These are phyloP conservation scores for Astrocystis sublimbata DNA, from an alignment of 495 filamentous ascomycete species.

Conservation along the genomic window DNA sequence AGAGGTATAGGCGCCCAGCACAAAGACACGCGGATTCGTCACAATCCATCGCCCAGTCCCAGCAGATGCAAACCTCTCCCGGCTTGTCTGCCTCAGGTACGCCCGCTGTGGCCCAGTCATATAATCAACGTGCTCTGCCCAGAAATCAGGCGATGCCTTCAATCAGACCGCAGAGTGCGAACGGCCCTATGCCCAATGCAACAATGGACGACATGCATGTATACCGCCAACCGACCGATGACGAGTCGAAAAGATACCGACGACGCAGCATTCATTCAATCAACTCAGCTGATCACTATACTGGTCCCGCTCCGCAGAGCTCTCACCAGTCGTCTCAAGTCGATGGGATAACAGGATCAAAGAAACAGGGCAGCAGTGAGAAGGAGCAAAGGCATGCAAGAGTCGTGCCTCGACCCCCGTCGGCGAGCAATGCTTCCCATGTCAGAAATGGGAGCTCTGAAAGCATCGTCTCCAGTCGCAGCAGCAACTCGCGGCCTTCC, in stretches of 20 bases:
- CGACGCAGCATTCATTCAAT: constrained; percentile 81
- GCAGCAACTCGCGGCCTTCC: constrained; percentile 45
- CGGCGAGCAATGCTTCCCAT: constrained; percentile 24
- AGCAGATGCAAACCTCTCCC: constrained; percentile 33
- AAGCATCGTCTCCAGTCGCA: constrained; percentile 45
- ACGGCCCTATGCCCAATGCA: constrained; percentile 35
- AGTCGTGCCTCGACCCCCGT: constrained; percentile 24
- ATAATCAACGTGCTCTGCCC: constrained; percentile 36
- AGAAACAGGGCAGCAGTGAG: constrained; percentile 33
- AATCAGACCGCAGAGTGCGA: constrained; percentile 50
- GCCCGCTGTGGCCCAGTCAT: constrained; percentile 45
- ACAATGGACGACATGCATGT: constrained; percentile 58
- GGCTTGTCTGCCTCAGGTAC: constrained; percentile 37
- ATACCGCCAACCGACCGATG: constrained; percentile 48
- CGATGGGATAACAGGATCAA: constrained; percentile 35
- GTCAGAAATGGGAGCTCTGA: constrained; percentile 44
- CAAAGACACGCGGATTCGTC: constrained; percentile 44
- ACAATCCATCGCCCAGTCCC: constrained; percentile 26
- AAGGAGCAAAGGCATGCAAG: constrained; percentile 38
- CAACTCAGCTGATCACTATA: constrained; percentile 61
- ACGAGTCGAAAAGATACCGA: constrained; percentile 74
- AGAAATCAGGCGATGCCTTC: constrained; percentile 30
- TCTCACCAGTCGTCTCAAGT: constrained; percentile 41
- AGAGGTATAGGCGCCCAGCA: constrained; percentile 55
- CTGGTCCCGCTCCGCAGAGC: constrained; percentile 41